A percentile compares a stretch with the other conserved stretches of the same genome.
These are phyloP conservation scores for Penicillium psychrofluorescens DNA, from an alignment of 495 filamentous ascomycete genomes.

Conservation along the genomic window DNA sequence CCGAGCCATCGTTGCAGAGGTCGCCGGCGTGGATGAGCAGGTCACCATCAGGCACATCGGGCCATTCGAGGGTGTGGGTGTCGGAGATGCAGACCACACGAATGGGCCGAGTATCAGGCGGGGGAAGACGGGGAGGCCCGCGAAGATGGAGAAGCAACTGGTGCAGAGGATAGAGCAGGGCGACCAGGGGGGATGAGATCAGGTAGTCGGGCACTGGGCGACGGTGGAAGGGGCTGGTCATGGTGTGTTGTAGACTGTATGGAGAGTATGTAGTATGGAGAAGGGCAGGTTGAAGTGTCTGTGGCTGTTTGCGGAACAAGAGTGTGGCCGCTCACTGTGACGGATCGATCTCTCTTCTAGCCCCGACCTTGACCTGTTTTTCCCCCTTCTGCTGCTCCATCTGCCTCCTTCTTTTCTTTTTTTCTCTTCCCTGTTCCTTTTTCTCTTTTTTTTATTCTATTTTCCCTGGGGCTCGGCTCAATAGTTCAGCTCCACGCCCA, in stretches of 20 bases:
- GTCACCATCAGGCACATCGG: conserved; percentile 66
- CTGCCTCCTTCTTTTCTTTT: background rate
- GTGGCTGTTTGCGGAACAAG: conserved; percentile 16
- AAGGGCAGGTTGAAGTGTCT: too few relatives aligned
- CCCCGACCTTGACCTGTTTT: background rate
- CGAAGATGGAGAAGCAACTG: conserved; percentile 55
- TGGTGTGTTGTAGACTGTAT: conserved; percentile 8
- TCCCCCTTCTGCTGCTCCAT: background rate
- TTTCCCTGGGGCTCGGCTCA: background rate
- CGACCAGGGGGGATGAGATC: conserved; percentile 41
- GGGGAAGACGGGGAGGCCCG: conserved; percentile 47
- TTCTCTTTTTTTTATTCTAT: background rate
- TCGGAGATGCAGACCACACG: conserved; percentile 85
- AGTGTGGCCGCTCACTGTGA: too few relatives aligned
- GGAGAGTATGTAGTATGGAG: background rate
- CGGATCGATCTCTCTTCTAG: too few relatives aligned
- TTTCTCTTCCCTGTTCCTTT: background rate
- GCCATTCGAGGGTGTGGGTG: conserved; percentile 65
- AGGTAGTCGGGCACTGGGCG: conserved; percentile 40
- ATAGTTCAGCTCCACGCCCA: conserved; percentile 3
- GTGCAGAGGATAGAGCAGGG: conserved; percentile 50
- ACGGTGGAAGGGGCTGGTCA: conserved; percentile 41
- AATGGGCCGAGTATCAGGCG: conserved; percentile 47
- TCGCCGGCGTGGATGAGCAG: conserved; percentile 88
- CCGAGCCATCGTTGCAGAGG: conserved; percentile 64